These are phyloP conservation scores for Suhomyces terraborum DNA, from an alignment of 1,139 yeast genomes.

Conservation along the genomic window DNA sequence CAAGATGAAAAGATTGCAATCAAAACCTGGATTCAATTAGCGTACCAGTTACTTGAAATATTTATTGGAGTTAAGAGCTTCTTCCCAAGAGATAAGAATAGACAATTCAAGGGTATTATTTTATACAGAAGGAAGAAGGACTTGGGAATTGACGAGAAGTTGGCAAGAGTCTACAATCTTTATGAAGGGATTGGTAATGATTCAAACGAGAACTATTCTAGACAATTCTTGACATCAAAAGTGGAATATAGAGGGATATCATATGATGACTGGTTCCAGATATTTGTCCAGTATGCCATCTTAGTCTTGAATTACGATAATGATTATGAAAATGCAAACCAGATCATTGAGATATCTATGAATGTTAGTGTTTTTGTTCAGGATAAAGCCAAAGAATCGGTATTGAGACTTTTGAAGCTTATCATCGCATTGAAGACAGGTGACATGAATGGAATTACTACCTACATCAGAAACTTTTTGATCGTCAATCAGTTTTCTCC, in stretches of 20 bases:
- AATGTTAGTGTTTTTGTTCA: constrained; percentile 76
- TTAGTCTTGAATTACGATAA: constrained; percentile 63
- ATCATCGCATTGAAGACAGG: constrained; percentile 62
- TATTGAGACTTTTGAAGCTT: constrained; percentile 64
- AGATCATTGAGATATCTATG: constrained; percentile 71
- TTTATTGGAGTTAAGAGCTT: constrained; percentile 77
- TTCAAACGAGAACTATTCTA: constrained; percentile 35
- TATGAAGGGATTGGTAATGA: constrained; percentile 55
- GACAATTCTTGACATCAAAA: constrained; percentile 46
- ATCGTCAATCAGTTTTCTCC: constrained; percentile 75
- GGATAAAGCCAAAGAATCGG: constrained; percentile 54
- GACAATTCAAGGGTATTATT: constrained; percentile 68
- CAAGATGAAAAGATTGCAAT: constrained; percentile 62
- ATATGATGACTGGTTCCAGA: constrained; percentile 80
- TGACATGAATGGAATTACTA: constrained; percentile 48
- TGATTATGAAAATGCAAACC: constrained; percentile 63
- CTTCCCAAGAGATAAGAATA: constrained; percentile 73
- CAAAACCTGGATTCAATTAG: constrained; percentile 80
- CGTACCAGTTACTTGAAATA: constrained; percentile 78
- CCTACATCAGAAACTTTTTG: constrained; percentile 62
- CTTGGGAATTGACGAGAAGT: constrained; percentile 68
- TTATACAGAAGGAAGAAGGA: constrained; percentile 60
- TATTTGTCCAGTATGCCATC: constrained; percentile 78
- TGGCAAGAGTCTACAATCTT: constrained; percentile 65
- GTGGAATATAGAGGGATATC: constrained; percentile 71